Evolutionary conservation across 768 basidiomycete genomes (phyloP).

Genomic region (Phlebiopsis flavidoalba): DNA sequence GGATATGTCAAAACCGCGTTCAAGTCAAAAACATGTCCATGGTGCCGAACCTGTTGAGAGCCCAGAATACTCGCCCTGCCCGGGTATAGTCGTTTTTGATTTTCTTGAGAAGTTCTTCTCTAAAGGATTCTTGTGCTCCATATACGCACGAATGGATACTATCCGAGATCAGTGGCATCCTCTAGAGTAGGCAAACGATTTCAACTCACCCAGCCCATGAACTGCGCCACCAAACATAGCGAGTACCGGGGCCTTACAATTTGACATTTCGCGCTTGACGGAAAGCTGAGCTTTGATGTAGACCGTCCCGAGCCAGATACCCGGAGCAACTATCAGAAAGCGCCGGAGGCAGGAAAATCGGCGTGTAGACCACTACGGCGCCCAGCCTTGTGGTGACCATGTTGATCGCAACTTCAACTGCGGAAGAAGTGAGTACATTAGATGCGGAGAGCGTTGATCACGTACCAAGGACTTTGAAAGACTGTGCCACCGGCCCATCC

Average conservation of each 20-base stretch:
- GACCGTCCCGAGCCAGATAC: conserved; percentile 41
- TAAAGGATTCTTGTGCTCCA: conserved; percentile 43
- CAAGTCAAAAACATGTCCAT: too few species aligned
- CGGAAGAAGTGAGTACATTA: background rate
- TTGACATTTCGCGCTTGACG: conserved; percentile 56
- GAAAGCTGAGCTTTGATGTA: conserved; percentile 56
- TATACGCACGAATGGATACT: conserved; percentile 54
- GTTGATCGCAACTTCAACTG: conserved; percentile 6
- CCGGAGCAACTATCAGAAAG: conserved; percentile 31
- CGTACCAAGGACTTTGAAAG: conserved; percentile 14
- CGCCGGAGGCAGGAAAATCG: conserved; percentile 37
- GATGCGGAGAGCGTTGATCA: too few species aligned
- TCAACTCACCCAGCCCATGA: conserved; percentile 36
- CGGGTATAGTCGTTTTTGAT: conserved; percentile 45
- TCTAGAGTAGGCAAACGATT: background rate
- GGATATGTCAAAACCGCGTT: background rate
- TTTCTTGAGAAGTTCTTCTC: conserved; percentile 31
- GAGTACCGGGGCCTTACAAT: conserved; percentile 43
- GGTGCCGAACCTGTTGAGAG: conserved; percentile 30
- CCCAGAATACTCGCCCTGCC: conserved; percentile 40
- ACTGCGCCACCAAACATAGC: conserved; percentile 51
- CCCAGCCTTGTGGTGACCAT: conserved; percentile 31
- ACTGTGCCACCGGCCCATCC: conserved; percentile 27
- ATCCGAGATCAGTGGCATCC: background rate
- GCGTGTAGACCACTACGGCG: conserved; percentile 34